These are phyloP conservation scores for Teunomyces lycoperdinae DNA, from an alignment of 805 yeast species.

Conservation along the genomic window DNA sequence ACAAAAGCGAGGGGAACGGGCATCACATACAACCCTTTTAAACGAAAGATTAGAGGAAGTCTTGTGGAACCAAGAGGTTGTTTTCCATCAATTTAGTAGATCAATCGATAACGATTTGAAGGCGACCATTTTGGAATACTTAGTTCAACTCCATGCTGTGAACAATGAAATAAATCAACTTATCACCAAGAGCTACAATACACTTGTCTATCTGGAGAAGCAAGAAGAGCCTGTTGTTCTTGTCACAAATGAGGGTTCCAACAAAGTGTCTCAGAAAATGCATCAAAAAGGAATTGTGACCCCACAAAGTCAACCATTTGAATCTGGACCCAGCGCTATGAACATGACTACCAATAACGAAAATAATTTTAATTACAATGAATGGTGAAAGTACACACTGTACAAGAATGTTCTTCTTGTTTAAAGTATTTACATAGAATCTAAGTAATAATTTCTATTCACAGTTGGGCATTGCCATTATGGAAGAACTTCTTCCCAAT, in stretches of 20 bases:
- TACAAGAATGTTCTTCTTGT: background rate
- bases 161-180: slow-evolving; percentile 1
- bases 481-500: slow-evolving; percentile 63
- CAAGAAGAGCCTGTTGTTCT: background rate
- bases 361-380: background rate
- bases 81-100: slow-evolving; percentile 49
- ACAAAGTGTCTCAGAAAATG: background rate
- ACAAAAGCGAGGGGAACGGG: slow-evolving; percentile 40
- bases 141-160: slow-evolving; percentile 9
- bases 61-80: slow-evolving; percentile 48
- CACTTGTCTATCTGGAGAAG: background rate
- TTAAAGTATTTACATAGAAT: background rate
- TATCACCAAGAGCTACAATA: slow-evolving; percentile 1
- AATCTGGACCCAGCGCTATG: background rate
- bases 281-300: slow-evolving; percentile 8
- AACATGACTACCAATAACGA: background rate
- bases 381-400: background rate
- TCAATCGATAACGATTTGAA: slow-evolving; percentile 46
- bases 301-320: slow-evolving; percentile 10
- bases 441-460: slow-evolving; percentile 1
- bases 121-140: slow-evolving; percentile 45
- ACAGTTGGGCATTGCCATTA: slow-evolving; percentile 15
- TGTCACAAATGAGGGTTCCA: background rate
- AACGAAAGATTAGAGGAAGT: slow-evolving; percentile 53
- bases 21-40: slow-evolving; percentile 40